Evolutionary conservation across 441 rosid genomes (phyloP).

Genomic region (Bruguiera hainesii): DNA sequence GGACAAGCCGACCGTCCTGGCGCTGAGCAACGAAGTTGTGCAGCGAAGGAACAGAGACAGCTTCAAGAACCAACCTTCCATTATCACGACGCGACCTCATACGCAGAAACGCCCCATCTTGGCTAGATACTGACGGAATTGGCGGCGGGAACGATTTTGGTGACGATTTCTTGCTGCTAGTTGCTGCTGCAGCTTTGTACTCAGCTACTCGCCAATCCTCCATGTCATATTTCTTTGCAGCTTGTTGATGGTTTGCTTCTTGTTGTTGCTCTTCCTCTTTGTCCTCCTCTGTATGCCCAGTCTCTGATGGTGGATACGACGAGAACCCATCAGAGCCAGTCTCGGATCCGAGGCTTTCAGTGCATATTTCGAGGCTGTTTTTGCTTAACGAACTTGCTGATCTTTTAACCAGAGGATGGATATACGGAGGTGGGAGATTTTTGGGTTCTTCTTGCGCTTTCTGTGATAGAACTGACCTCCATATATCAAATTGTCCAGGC

Average conservation of each 20-base stretch:
- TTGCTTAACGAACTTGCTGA: slow-evolving; percentile 52
- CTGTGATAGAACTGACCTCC: slow-evolving; percentile 60
- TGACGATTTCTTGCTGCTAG: slow-evolving; percentile 26
- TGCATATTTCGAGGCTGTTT: slow-evolving; percentile 85
- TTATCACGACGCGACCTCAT: slow-evolving; percentile 73
- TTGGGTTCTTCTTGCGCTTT: slow-evolving; percentile 34
- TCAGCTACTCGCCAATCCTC: slow-evolving; percentile 24
- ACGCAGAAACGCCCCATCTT: slow-evolving; percentile 46
- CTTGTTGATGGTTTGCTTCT: not conserved
- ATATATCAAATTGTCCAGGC: slow-evolving; percentile 42
- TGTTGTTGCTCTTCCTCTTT: slow-evolving; percentile 20
- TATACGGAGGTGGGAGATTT: slow-evolving; percentile 49
- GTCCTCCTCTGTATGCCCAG: slow-evolving; percentile 40
- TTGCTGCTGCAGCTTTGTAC: slow-evolving; percentile 13
- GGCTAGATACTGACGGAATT: slow-evolving; percentile 48
- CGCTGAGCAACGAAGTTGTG: slow-evolving; percentile 70
- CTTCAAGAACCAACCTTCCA: slow-evolving; percentile 83
- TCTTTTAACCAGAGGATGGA: slow-evolving; percentile 61
- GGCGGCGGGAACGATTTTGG: slow-evolving; percentile 72
- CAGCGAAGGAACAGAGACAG: slow-evolving; percentile 63
- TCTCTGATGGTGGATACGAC: slow-evolving; percentile 56
- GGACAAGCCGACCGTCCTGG: slow-evolving; percentile 79
- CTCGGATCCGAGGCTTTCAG: slow-evolving; percentile 95
- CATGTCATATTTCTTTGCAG: not conserved
- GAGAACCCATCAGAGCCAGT: slow-evolving; percentile 90